Evolutionary conservation across 805 yeast genomes (phyloP), one percentile per base, ranked within the genome.

Genomic region (Candida pseudoglaebosa): DNA sequence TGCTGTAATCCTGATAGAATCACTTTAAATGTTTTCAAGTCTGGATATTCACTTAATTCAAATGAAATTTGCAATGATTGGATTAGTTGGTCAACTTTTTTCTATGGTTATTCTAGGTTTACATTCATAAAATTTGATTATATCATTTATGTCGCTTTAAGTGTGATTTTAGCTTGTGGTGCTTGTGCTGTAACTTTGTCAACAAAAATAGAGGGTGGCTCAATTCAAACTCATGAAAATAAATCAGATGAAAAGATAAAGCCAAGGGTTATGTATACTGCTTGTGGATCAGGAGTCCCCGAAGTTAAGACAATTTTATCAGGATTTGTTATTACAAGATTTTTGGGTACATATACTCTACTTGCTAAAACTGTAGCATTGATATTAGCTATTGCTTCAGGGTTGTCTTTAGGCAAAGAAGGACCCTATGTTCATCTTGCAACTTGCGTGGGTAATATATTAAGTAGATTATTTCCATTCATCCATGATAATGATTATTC

Each of bases 401-500:
- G 83, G 1, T 60, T 77, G 61, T 56, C 74, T 9, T 55, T 77
- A 7, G 83, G 83, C 1, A 77, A 77, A 52, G 83, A 77, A 42
- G 83, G 83, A 3, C 83, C 83, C 0, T 77, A 68, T 48, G 83
- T 77, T 16, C 83, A 77, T 52, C 61, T 77, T 34, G 78, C 82
- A 0, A 64, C 81, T 2, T 73, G 78, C 45, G 77, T 75, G 16
- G 83, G 83, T 3, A 77, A 77, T 47, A 67, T 77, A 14, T 49
- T 67, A n/a, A 59, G 74, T 30, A 56, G 83, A 28, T 45, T 63
- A 26, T 75, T 75, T 46, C 60, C 67, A 1, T 67, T 63, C 47
- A 74, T 72, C 36, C 52, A 67, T 39, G 52, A 60, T 5, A 77
- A 76, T 46, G 81, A 76, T 30, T 54, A 74, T 18, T 64, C 73